Percentiles rank a stretch among this genome's conserved stretches.
phyloP scores from a whole-genome alignment of 2,329 filamentous ascomycete genomes.

The Stachybotrys chlorohalonatus region DNA sequence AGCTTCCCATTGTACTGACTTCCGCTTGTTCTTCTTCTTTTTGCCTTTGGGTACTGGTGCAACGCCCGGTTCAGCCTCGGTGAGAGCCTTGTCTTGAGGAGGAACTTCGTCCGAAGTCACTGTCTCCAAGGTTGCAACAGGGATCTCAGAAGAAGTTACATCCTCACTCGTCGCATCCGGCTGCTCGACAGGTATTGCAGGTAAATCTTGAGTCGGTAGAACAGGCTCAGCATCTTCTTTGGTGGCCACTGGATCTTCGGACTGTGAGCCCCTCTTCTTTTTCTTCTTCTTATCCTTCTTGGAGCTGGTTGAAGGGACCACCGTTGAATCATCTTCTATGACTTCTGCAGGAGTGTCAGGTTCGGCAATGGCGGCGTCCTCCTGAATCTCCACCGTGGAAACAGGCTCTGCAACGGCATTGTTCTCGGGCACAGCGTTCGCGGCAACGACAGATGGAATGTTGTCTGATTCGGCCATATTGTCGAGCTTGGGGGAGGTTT shows the following conservation, averaged over 20 bases:
- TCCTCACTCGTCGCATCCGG: not conserved
- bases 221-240: not conserved
- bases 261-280: constrained; percentile 14
- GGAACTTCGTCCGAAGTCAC: not conserved
- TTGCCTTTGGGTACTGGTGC: constrained; percentile 1
- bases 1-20: not conserved
- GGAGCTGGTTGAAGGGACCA: not conserved
- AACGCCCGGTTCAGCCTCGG: not conserved
- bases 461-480: not conserved
- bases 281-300: constrained; percentile 21
- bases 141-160: not conserved
- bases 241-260: not conserved
- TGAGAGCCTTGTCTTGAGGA: not conserved
- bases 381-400: not conserved
- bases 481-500: not conserved
- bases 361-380: not conserved
- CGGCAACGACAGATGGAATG: constrained; percentile 1
- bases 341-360: not conserved
- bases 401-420: not conserved
- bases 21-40: constrained; percentile 6
- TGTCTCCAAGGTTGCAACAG: not conserved
- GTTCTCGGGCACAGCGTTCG: constrained; percentile 4
- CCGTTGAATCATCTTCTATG: not conserved
- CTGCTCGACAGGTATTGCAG: not conserved
- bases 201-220: not conserved